A percentile compares a stretch with the other conserved stretches of the same genome.
phyloP scores from a whole-genome alignment of 2,329 filamentous ascomycete species.

The Sporothrix euskadiensis region DNA sequence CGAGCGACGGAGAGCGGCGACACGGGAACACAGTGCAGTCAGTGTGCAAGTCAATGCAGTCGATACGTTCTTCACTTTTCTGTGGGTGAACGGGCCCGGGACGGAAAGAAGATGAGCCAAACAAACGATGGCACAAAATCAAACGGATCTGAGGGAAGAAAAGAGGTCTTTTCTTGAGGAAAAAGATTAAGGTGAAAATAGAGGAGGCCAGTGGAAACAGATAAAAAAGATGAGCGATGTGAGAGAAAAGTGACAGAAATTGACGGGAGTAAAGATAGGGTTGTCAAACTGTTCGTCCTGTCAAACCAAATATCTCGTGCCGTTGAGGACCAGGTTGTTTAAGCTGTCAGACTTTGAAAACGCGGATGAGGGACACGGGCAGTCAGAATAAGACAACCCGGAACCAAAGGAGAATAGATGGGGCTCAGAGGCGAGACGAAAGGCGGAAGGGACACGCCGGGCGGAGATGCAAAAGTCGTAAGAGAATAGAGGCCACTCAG shows the following conservation, averaged over 20 bases:
- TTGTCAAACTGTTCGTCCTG: background rate
- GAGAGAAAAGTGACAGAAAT: background rate
- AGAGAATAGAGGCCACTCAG: background rate
- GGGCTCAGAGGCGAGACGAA: background rate
- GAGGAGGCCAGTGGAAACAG: background rate
- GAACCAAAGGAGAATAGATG: conserved; percentile 4
- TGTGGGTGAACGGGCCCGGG: conserved; percentile 22
- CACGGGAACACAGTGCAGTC: conserved; percentile 20
- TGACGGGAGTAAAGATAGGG: background rate
- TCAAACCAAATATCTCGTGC: background rate
- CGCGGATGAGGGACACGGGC: background rate
- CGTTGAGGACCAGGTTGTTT: background rate
- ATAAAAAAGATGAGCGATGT: background rate
- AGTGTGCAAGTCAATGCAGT: background rate
- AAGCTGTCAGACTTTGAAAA: background rate
- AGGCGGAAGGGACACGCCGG: background rate
- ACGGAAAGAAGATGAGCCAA: conserved; percentile 29
- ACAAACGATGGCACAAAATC: conserved; percentile 28
- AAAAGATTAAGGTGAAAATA: background rate
- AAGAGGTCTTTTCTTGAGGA: background rate
- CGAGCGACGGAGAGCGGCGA: conserved; percentile 10
- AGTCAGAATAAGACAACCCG: background rate
- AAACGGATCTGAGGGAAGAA: conserved; percentile 25
- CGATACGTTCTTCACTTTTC: background rate
- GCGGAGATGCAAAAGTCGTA: conserved; percentile 4